A percentile compares a stretch with the other conserved stretches of the same genome.
These are phyloP conservation scores for Erodium moschatum DNA, from an alignment of 441 rosid species.

Conservation along the genomic window DNA sequence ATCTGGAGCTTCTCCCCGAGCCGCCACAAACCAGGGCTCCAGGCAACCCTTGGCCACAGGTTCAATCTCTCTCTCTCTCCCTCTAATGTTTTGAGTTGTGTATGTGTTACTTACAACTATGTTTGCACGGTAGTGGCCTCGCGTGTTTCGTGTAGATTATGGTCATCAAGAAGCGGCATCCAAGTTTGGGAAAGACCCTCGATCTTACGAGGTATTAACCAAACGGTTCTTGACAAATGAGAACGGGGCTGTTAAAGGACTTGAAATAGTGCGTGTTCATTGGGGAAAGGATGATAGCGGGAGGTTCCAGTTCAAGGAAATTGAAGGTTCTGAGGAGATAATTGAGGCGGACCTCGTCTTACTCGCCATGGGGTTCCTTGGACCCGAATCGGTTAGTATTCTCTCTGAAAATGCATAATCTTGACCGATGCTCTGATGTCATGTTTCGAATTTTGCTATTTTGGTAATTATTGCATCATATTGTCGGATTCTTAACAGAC, in stretches of 20 bases:
- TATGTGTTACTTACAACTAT: not conserved
- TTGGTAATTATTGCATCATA: not conserved
- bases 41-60: conserved; percentile 99
- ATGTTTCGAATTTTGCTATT: not conserved
- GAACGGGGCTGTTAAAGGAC: conserved; percentile 73
- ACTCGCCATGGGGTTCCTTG: conserved; percentile 98
- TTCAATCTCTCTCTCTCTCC: conserved; percentile 19
- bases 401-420: not conserved
- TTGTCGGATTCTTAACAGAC: conserved; percentile 32
- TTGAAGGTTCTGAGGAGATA: conserved; percentile 77
- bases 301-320: conserved; percentile 75
- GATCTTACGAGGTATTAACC: conserved; percentile 86
- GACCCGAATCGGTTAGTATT: conserved; percentile 80
- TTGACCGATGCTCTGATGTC: not conserved
- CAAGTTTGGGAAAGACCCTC: conserved; percentile 90
- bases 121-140: conserved; percentile 73
- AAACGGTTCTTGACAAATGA: conserved; percentile 90
- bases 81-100: too few species aligned
- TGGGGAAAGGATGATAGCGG: conserved; percentile 97
- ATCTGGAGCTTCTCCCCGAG: conserved; percentile 90
- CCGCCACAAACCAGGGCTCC: conserved; percentile 86
- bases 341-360: conserved; percentile 85
- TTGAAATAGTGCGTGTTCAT: conserved; percentile 57
- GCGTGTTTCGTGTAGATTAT: conserved; percentile 83
- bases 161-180: conserved; percentile 96